phyloP scores from a whole-genome alignment of 2,329 filamentous ascomycete species.

The Sporothrix globosa region DNA sequence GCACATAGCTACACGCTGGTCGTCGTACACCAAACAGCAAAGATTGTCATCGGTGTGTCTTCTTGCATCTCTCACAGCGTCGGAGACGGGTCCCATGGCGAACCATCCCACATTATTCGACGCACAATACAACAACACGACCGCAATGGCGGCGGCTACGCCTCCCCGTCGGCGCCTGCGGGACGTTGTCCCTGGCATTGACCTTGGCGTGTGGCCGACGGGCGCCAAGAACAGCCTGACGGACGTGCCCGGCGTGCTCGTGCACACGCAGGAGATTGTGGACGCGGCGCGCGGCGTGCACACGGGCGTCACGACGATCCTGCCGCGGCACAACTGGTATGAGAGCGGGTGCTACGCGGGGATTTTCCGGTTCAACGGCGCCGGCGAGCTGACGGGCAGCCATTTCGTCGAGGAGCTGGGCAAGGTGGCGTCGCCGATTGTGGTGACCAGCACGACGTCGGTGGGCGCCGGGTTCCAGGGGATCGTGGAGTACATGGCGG shows the following conservation, averaged over 20 bases:
- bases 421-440: constrained; percentile 60
- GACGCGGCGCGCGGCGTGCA: constrained; percentile 30
- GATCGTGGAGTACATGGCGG: constrained; percentile 59
- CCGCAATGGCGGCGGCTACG: neutral
- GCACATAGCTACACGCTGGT: too few species aligned
- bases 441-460: constrained; percentile 62
- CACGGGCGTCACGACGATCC: constrained; percentile 55
- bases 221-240: constrained; percentile 56
- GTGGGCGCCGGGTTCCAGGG: constrained; percentile 63
- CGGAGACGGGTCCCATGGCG: neutral
- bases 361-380: constrained; percentile 66
- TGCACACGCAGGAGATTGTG: constrained; percentile 51
- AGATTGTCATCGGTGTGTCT: neutral
- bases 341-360: constrained; percentile 49
- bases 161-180: constrained; percentile 45
- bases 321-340: constrained; percentile 52
- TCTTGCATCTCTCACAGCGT: neutral
- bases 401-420: constrained; percentile 67
- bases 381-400: constrained; percentile 63
- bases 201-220: constrained; percentile 50
- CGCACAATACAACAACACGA: neutral
- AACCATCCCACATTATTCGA: neutral
- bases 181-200: constrained; percentile 50
- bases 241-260: constrained; percentile 54
- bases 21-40: neutral